Base-by-base conservation (phyloP, 176 grass and related monocot genomes). In the Musa itinerans region DNA sequence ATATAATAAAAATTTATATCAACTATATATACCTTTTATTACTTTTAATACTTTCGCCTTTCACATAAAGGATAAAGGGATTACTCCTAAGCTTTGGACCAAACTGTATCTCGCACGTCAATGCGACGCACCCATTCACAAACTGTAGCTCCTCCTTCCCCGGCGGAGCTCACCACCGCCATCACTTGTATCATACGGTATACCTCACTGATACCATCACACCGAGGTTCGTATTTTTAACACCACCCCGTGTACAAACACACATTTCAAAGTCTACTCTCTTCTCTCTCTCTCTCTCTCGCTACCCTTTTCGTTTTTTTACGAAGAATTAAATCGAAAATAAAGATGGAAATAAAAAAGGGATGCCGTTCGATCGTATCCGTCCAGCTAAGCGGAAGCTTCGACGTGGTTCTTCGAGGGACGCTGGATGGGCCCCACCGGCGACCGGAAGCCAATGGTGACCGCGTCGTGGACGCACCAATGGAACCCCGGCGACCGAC, bases 351-450 rank as follows among this genome's bases (percentile, higher is more conserved):
- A 56, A 15, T 52, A 71, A 26, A 50, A 73, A 48, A 21, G 9
- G 2, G 43, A n/a, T 20, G 16, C 29, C 7, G 68, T 50, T 14
- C 71, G 53, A 29, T 54, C 53, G 55, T 34, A 34, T 74, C 72
- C 53, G 22, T 54, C 72, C 72, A 74, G 13, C 72, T 74, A 27
- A 51, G 82, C 69, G 73, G 74, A 53, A 74, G 72, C 6, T 79
- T 67, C 48, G 76, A 90, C 13, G 81, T 79, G 53, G 76, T 84
- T 91, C 81, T 80, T 85, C 17, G 49, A 34, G 50, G 94, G 94
- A 10, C 90, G 84, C 84, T 98, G 79, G 63, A 98, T 94, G 3
- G 95, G 95, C 2, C 95, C 95, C 12, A 86, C 88, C n/a, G 68
- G 79, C 1, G 88, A 93, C 11, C 90, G 86, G 86, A 93, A 90